Base-by-base conservation (phyloP, 352 stramenopile genomes). In the Globisporangium uncinulatum region DNA sequence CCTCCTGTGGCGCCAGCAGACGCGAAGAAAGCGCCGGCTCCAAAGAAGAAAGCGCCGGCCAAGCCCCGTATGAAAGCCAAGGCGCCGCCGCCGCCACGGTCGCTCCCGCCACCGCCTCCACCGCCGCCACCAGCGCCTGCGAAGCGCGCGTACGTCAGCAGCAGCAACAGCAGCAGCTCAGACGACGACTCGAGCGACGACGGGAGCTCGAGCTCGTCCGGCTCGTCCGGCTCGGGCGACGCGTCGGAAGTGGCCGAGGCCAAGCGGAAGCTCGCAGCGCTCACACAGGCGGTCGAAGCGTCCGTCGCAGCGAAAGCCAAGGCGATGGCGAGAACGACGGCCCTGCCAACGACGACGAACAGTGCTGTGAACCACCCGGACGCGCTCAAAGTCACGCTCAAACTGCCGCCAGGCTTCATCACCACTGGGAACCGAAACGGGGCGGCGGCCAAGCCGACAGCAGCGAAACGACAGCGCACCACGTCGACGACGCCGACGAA, bases 311-410 rank as follows among this genome's bases (percentile, higher is more conserved):
- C 56, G 21, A 53, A 55, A 47, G 56, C 36, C 19, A 73, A 29
- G 24, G 24, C 24, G 24, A 29, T 29, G 24, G 24, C 62, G 45
- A 46, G 53, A 34, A 56, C 49, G 8, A 36, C 62, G 9, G 47
- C 61, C 24, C 24, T 29, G 24, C 55, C 44, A 6, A 21, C 59
- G n/a, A 70, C 67, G 24, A 70, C 74, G 49, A 69, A 9, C 47
- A 14, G 46, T 11, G 19, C 50, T 13, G 44, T 31, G 20, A 50
- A 39, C 39, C 73, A 51, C 24, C 59, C 69, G 5, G 70, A 71
- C 39, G 84, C 76, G 15, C 57, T 84, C 9, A 83, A 81, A 46
- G 74, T 84, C 24, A 86, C 70, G 24, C 50, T 86, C 24, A 84
- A 86, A 62, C 71, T 86, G 2, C 75, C 75, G 13, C 73, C 73